Percentiles rank a stretch among this genome's conserved stretches.
These are phyloP conservation scores for Takakia lepidozioides DNA, from an alignment of 225 moss, liverwort and hornwort genomes.

Conservation along the genomic window DNA sequence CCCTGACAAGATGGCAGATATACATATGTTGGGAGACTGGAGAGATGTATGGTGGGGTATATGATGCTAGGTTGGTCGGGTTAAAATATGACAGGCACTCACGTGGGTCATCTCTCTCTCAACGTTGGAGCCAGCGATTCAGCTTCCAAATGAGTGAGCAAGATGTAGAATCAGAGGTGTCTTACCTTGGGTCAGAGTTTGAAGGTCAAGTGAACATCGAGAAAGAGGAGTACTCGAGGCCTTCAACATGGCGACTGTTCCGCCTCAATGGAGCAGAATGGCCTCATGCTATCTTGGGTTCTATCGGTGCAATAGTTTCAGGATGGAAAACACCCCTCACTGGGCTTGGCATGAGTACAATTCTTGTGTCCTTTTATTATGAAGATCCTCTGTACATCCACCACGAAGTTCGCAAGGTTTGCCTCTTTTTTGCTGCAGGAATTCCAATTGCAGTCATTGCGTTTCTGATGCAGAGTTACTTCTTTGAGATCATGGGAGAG, in stretches of 20 bases:
- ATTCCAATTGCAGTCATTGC: not conserved
- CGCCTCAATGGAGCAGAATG: not conserved
- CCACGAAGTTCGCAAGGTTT: not conserved
- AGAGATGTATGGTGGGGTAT: no score
- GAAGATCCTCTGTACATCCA: not conserved
- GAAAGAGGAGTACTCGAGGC: no score
- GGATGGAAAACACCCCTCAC: not conserved
- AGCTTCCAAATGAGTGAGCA: not conserved
- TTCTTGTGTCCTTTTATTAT: not conserved
- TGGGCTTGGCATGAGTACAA: slow-evolving; percentile 1
- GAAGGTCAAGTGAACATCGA: no score
- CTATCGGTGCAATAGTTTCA: not conserved
- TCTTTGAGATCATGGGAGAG: slow-evolving; percentile 2
- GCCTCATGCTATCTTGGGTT: slow-evolving; percentile 1
- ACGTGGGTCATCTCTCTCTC: not conserved
- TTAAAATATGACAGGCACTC: not conserved
- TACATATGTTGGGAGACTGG: no score
- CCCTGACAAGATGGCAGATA: no score
- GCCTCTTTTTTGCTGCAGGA: not conserved
- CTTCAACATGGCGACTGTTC: slow-evolving; percentile 1
- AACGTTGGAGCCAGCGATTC: not conserved
- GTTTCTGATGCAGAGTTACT: not conserved
- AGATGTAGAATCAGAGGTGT: not conserved
- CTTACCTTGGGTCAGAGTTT: no score
- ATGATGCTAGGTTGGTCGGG: no score